phyloP scores from a whole-genome alignment of 306 rosid genomes.

The Cicer pinnatifidum region DNA sequence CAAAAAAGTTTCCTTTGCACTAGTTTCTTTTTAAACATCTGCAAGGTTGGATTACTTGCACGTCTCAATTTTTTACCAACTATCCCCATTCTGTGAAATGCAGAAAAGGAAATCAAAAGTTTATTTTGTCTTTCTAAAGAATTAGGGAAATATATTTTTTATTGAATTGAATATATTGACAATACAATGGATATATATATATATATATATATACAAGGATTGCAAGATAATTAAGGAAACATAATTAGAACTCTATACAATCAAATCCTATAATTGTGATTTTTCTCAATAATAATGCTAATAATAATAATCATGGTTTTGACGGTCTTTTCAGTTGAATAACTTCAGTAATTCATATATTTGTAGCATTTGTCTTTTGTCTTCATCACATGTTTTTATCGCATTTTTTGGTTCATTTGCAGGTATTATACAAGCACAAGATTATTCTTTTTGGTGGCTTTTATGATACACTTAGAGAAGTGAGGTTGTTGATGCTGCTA shows the following conservation, averaged over 20 bases:
- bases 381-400: constrained; percentile 13
- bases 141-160: no score
- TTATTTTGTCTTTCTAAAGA: neutral
- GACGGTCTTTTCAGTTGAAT: neutral
- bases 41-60: neutral
- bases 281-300: no score
- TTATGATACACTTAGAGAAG: constrained; percentile 98
- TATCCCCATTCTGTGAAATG: neutral
- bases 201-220: no score
- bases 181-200: no score
- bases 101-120: constrained; percentile 12
- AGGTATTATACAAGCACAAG: constrained; percentile 98
- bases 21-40: neutral
- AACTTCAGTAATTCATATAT: constrained; percentile 2
- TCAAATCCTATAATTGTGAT: no score
- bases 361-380: constrained; percentile 36
- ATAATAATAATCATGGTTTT: no score
- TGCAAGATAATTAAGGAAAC: no score
- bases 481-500: constrained; percentile 74
- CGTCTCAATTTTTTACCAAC: neutral
- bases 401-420: constrained; percentile 48
- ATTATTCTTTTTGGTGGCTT: constrained; percentile 95
- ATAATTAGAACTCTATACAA: no score
- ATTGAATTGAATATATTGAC: no score
- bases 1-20: neutral